These are phyloP conservation scores for Lathyrus aphaca DNA, from an alignment of 306 rosid species.

Conservation along the genomic window DNA sequence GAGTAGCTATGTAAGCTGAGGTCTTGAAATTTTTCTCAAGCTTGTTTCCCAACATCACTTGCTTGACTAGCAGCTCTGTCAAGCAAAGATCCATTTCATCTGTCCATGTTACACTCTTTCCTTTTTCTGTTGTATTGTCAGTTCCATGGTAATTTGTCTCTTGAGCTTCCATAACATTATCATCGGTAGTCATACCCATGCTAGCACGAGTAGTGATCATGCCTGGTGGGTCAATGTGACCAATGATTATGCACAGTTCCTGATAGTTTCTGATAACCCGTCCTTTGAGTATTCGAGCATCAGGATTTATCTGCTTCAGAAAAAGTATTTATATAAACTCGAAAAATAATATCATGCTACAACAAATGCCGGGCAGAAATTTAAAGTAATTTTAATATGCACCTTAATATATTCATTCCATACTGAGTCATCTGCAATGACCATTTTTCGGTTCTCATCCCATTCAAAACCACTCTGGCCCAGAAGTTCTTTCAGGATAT, in stretches of 20 bases:
- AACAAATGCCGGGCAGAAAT: constrained; percentile 2
- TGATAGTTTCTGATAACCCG: constrained; percentile 53
- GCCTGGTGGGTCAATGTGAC: constrained; percentile 51
- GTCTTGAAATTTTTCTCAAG: constrained; percentile 56
- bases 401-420: constrained; percentile 63
- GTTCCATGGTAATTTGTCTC: constrained; percentile 41
- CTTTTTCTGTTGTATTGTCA: constrained; percentile 42
- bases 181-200: constrained; percentile 42
- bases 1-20: constrained; percentile 51
- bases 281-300: constrained; percentile 58
- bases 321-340: constrained; percentile 22
- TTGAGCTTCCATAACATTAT: constrained; percentile 46
- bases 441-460: constrained; percentile 56
- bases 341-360: constrained; percentile 30
- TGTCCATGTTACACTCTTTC: constrained; percentile 51
- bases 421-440: constrained; percentile 49
- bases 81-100: constrained; percentile 61
- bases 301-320: constrained; percentile 50
- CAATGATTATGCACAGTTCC: constrained; percentile 53
- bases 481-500: constrained; percentile 46
- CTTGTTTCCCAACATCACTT: constrained; percentile 59
- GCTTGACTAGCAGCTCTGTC: constrained; percentile 51
- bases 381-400: constrained; percentile 25
- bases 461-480: constrained; percentile 54
- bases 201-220: constrained; percentile 35